phyloP scores from a whole-genome alignment of 1,139 yeast species.

The Suhomyces maxii region DNA sequence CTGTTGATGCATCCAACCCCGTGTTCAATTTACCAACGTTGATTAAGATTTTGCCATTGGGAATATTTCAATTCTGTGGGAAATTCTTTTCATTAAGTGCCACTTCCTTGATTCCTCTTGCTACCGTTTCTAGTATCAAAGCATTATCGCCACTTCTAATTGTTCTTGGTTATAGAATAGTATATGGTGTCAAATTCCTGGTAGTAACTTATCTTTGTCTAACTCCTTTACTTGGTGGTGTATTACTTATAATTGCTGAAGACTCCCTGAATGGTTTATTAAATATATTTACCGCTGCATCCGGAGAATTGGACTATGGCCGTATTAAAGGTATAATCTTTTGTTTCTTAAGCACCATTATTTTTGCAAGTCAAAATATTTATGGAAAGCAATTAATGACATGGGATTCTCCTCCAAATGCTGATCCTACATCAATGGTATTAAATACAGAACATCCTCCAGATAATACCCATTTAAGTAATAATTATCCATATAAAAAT shows the following conservation, averaged over 20 bases:
- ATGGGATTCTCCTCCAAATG: constrained; percentile 25
- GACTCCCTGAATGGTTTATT: constrained; percentile 23
- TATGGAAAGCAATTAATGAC: constrained; percentile 45
- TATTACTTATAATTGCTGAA: constrained; percentile 33
- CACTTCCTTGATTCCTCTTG: constrained; percentile 39
- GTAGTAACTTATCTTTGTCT: constrained; percentile 36
- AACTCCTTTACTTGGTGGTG: constrained; percentile 40
- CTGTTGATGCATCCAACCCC: constrained; percentile 21
- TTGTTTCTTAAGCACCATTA: constrained; percentile 32
- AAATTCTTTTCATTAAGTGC: constrained; percentile 41
- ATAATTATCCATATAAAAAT: not conserved
- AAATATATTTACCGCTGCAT: constrained; percentile 14
- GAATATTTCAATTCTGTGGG: constrained; percentile 40
- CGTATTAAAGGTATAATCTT: constrained; percentile 33
- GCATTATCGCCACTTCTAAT: constrained; percentile 42
- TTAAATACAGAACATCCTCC: constrained; percentile 16
- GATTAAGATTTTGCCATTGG: constrained; percentile 37
- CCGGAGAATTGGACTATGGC: constrained; percentile 16
- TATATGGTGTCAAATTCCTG: constrained; percentile 36
- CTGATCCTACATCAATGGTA: constrained; percentile 30
- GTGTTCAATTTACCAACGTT: constrained; percentile 23
- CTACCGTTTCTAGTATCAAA: constrained; percentile 42
- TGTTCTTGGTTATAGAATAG: constrained; percentile 35
- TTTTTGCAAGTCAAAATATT: constrained; percentile 43
- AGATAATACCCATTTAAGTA: not conserved